Conservation (phyloP, 2,329 filamentous ascomycete species). For the Berkeleyomyces basicola region DNA sequence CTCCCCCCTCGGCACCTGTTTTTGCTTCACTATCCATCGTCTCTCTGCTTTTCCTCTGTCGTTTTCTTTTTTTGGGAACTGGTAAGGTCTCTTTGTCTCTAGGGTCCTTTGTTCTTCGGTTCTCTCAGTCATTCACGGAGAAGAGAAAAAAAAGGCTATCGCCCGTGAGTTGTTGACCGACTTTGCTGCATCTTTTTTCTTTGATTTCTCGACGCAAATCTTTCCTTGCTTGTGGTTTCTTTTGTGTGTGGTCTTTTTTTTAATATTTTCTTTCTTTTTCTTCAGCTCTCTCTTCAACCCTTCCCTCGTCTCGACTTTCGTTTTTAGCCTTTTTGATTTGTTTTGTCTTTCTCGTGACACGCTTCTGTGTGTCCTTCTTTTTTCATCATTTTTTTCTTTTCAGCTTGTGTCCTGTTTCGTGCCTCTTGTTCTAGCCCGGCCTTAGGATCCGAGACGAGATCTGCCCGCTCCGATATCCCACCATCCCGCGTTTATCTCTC, state of each 20-base stretch:
- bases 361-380: neutral
- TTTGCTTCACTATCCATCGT: neutral
- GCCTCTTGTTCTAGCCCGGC: neutral
- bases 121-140: no score
- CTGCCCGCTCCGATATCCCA: neutral
- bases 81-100: neutral
- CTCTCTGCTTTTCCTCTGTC: neutral
- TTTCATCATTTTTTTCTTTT: neutral
- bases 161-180: neutral
- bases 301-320: neutral
- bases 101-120: neutral
- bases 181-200: neutral
- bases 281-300: neutral
- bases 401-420: neutral
- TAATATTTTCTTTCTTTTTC: neutral
- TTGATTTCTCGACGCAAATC: neutral
- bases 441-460: neutral
- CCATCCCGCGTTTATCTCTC: neutral
- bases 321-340: neutral
- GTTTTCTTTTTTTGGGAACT: neutral
- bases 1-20: neutral
- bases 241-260: neutral
- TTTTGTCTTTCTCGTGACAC: neutral
- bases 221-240: neutral
- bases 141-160: neutral